Evolutionary conservation across 148 eudicot species (phyloP).

Genomic region (Fagopyrum homotropicum): DNA sequence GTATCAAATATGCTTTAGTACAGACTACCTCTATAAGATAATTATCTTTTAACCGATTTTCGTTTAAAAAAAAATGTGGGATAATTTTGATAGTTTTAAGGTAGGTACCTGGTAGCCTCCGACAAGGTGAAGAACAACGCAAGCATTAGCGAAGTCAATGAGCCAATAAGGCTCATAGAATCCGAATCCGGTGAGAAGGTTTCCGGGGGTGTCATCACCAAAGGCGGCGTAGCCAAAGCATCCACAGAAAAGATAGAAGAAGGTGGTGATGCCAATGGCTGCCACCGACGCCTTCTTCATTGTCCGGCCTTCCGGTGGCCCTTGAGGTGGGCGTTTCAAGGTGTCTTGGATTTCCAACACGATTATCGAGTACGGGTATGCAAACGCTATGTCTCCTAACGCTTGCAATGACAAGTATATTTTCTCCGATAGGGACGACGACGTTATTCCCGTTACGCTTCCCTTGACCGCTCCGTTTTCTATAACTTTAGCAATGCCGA

Average conservation of each 20-base stretch:
- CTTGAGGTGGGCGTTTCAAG: not conserved
- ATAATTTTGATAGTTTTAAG: too few species aligned
- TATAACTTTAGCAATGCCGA: slow-evolving; percentile 51
- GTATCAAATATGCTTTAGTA: too few species aligned
- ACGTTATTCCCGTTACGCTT: slow-evolving; percentile 37
- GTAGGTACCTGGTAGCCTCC: slow-evolving; percentile 83
- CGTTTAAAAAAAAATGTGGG: too few species aligned
- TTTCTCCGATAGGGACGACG: slow-evolving; percentile 23
- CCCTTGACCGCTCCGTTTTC: slow-evolving; percentile 47
- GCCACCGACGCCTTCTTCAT: slow-evolving; percentile 68
- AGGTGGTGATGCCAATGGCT: slow-evolving; percentile 43
- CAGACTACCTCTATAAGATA: too few species aligned
- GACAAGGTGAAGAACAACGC: slow-evolving; percentile 64
- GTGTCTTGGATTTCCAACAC: slow-evolving; percentile 41
- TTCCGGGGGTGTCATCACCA: slow-evolving; percentile 76
- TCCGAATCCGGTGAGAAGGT: slow-evolving; percentile 76
- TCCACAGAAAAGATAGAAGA: slow-evolving; percentile 79
- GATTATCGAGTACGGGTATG: slow-evolving; percentile 40
- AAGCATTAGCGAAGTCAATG: slow-evolving; percentile 74
- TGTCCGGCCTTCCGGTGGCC: slow-evolving; percentile 41
- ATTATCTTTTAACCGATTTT: too few species aligned
- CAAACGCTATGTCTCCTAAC: slow-evolving; percentile 60
- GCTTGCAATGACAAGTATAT: slow-evolving; percentile 40
- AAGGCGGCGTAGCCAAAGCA: slow-evolving; percentile 90
- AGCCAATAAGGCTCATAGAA: slow-evolving; percentile 91